phyloP scores from a whole-genome alignment of 148 eudicot genomes.

The Vaccinium myrtillus region DNA sequence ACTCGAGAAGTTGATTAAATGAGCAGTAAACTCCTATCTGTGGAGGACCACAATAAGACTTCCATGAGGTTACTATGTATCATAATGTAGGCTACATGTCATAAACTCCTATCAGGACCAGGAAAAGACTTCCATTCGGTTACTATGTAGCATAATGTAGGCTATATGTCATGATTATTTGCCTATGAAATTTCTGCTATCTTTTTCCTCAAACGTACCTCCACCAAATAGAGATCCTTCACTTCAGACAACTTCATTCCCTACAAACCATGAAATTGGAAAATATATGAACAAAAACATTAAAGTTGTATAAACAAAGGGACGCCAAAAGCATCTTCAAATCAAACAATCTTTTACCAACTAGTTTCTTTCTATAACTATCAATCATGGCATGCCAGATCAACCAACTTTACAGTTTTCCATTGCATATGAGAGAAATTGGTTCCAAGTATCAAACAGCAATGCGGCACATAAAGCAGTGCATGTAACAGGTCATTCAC shows the following conservation, averaged over 20 bases:
- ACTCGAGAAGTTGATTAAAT: constrained; percentile 92
- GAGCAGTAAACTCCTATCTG: constrained; percentile 99
- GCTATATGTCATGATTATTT: not conserved
- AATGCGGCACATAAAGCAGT: not conserved
- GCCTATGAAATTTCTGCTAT: constrained; percentile 3
- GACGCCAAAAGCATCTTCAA: constrained; percentile 5
- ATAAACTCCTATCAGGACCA: constrained; percentile 56
- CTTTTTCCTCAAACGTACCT: constrained; percentile 42
- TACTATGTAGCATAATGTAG: constrained; percentile 3
- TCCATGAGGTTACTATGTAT: not conserved
- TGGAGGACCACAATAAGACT: constrained; percentile 11
- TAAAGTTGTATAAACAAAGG: not conserved
- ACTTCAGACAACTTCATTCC: constrained; percentile 86
- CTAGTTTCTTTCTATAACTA: not conserved
- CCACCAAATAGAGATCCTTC: constrained; percentile 85
- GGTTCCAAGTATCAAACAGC: not conserved
- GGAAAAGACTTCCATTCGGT: not conserved
- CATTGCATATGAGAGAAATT: not conserved
- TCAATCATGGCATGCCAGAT: constrained; percentile 1
- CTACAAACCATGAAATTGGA: constrained; percentile 34
- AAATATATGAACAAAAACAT: not conserved
- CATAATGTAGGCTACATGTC: no score
- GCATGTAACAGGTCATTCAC: not conserved
- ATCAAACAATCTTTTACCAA: not conserved
- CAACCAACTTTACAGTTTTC: not conserved